Percentiles rank a stretch among this genome's conserved stretches.
These are phyloP conservation scores for Sporothrix brasiliensis DNA, from an alignment of 2,329 filamentous ascomycete genomes.

Conservation along the genomic window DNA sequence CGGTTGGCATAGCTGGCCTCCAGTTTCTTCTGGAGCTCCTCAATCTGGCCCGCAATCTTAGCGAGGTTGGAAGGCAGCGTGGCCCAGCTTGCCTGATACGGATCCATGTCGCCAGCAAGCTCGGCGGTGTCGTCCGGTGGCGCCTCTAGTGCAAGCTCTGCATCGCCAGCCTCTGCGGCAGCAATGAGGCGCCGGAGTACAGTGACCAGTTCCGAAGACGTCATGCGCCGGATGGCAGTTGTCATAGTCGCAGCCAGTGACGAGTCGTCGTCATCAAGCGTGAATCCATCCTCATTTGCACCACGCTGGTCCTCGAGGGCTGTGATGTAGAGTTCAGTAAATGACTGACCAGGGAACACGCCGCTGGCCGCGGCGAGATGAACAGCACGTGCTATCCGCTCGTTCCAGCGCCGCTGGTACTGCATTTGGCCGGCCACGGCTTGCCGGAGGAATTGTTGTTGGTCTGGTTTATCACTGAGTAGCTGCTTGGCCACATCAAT, in stretches of 20 bases:
- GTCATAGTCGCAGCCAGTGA: slow-evolving; percentile 52
- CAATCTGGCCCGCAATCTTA: slow-evolving; percentile 51
- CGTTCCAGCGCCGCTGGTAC: slow-evolving; percentile 42
- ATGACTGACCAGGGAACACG: slow-evolving; percentile 42
- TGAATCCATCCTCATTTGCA: slow-evolving; percentile 45
- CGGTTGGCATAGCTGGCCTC: slow-evolving; percentile 48
- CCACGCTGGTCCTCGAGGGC: slow-evolving; percentile 47
- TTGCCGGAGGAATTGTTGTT: not conserved
- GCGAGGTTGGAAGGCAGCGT: slow-evolving; percentile 44
- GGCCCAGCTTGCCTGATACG: slow-evolving; percentile 6
- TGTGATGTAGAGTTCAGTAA: slow-evolving; percentile 62
- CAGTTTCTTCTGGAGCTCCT: slow-evolving; percentile 51
- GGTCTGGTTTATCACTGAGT: slow-evolving; percentile 48
- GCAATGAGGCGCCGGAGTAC: slow-evolving; percentile 50
- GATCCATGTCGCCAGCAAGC: not conserved
- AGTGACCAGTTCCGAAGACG: slow-evolving; percentile 52
- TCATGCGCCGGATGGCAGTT: slow-evolving; percentile 62
- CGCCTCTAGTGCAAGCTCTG: slow-evolving; percentile 45
- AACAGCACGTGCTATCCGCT: slow-evolving; percentile 53
- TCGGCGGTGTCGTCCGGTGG: slow-evolving; percentile 43
- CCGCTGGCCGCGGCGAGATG: slow-evolving; percentile 50
- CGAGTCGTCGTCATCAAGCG: slow-evolving; percentile 47
- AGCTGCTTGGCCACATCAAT: slow-evolving; percentile 51
- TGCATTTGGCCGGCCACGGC: slow-evolving; percentile 50
- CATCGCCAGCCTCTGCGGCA: slow-evolving; percentile 44